Base-by-base conservation (phyloP, 2,329 filamentous ascomycete genomes). In the Herpomyces periplanetae region DNA sequence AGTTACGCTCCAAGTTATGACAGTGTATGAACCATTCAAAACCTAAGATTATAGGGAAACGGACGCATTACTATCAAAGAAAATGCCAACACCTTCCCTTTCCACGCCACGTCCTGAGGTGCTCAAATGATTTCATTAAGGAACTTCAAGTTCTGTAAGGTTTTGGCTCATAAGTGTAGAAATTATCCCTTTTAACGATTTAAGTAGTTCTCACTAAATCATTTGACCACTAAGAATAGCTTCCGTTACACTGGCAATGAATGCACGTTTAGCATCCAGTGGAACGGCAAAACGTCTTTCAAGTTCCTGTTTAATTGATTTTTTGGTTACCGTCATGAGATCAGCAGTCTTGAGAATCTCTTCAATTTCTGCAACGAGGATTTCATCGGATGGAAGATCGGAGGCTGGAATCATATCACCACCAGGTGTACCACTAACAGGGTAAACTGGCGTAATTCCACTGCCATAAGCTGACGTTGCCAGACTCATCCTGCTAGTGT, bases 251-350 rank as follows among this genome's bases (percentile, higher is more conserved):
- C 34, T 41, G 13, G 42, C 42, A 27, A 96, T 91, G 40, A 88
- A 96, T 22, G 66, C 57, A 39, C 73, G 62, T 50, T 68, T 84
- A 20, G 58, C 47, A 35, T 91, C 73, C 23, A 96, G 50, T 23
- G 59, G 54, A 26, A 85, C 59, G 25, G 65, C 66, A 33, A 96
- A 96, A 25, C 73, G 54, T 32, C 58, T 56, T 48, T 96, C 80
- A 22, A 96, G 44, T 44, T 96, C 80, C 28, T 54, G 43, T 50
- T 91, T 91, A 40, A 96, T 65, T 30, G 65, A 69, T 55, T 96
- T 96, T 57, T 96, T 96, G 27, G 80, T 96, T 16, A 96, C 68
- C 3, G 56, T 73, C 80, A 96, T 96, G 33, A 96, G 43, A 41
- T 96, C 80, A 2, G 71, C 73, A 6, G 64, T 84, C 29, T 60